Evolutionary conservation across 768 basidiomycete species (phyloP), one percentile per base, ranked within the genome.

Genomic region (Leccinum rimulosum): DNA sequence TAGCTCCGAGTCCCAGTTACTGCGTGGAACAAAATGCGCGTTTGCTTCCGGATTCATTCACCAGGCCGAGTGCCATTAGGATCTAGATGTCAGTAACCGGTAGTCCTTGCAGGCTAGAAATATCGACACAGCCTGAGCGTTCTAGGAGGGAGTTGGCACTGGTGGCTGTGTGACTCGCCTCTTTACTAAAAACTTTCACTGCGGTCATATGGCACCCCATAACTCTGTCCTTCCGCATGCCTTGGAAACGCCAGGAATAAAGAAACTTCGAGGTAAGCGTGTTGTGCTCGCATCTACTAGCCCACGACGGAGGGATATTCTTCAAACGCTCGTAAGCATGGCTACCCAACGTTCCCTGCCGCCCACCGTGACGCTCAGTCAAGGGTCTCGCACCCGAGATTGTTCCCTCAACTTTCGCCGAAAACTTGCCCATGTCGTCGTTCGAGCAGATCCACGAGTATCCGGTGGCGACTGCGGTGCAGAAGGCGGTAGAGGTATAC

Each of bases 401-500:
- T 60, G 74, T 91, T 2, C 86, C 89, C 0, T 91, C 90, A 8
- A 83, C 79, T 9, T 98, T 98, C 62, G 80, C 83, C 48, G 96
- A 98, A 72, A 77, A 95, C 67, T 76, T 98, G 7, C 76, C 83
- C 0, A 74, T 88, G 31, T 74, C 76, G 10, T 80, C 82, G 2
- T 98, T 92, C 68, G 83, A 85, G 9, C 83, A 89, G 61, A 76
- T 84, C 17, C 84, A 85, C 36, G 87, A 88, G 66, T 91, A 93
- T 68, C 86, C 89, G 0, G 86, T 89, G 7, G 81, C 89, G 5
- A 94, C 89, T 0, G 88, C 88, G 11, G 82, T 80, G 3, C 83
- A 88, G 64, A 90, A 91, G 82, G 95, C 85, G 30, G 85, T 88
- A 43, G 91, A 95, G 71, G 95, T 93, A 22, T 95, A 95, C 68